Base-by-base conservation (phyloP, 78 protist species). In the Polysphondylium violaceum region DNA sequence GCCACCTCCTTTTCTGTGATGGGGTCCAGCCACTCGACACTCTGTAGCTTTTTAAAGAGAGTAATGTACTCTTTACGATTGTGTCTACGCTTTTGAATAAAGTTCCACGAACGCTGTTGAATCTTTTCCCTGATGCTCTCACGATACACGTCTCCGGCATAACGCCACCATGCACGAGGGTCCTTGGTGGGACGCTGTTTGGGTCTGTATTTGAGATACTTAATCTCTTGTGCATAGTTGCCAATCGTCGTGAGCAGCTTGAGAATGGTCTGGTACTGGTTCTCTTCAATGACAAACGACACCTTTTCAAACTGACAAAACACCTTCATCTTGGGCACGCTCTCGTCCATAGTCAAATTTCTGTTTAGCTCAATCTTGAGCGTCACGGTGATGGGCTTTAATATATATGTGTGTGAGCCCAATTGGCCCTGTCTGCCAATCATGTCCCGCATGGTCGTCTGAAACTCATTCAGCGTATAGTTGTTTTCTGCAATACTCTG, bases 101-200 rank as follows among this genome's bases (percentile, higher is more conserved):
- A 76, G 0, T 3, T 43, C 94, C 94, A 88, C 7, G 79, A 65
- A 27, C 85, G 67, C 51, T 78, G 75, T 47, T 88, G 72, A 27
- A 88, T 75, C 29, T 76, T 74, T 50, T 74, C 87, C 16, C 87
- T 61, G 53, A 88, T 88, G 11, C 87, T 58, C 29, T 69, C 91
- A 44, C 91, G 68, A 55, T 55, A 33, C 0, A 83, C 91, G 1
- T 69, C 81, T 19, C 78, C 91, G 31, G 41, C 65, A 50, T 83
- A 83, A 16, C 69, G 19, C 91, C 91, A 83, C 91, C 91, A 83
- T 25, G 79, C 91, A 4, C 61, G 8, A 27, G 91, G 91, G 58
- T 83, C 91, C n/a, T 83, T 77, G 14, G 67, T 83, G 6, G 91
- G 91, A 58, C 91, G 14, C 29, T 55, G 74, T n/a, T 83, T 83